A percentile compares a stretch with the other conserved stretches of the same genome.
These are phyloP conservation scores for Allantophomopsis lycopodina DNA, from an alignment of 2,329 filamentous ascomycete genomes.

Conservation along the genomic window DNA sequence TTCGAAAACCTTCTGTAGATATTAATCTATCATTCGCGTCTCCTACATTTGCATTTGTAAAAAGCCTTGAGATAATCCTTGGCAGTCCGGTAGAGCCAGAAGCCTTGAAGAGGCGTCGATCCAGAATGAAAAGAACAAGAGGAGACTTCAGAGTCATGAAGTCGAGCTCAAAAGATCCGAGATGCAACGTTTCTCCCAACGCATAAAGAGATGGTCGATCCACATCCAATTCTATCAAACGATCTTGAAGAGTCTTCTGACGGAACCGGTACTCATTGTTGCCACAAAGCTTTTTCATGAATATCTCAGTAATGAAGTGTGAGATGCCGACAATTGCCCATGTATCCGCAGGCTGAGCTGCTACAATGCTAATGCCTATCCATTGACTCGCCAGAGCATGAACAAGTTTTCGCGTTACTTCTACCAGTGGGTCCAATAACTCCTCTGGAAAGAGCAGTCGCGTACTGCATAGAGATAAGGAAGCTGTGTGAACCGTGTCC, in stretches of 20 bases:
- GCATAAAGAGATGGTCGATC: conserved; percentile 71
- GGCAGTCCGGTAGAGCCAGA: conserved; percentile 74
- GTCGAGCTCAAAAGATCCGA: conserved; percentile 76
- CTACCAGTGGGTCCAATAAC: conserved; percentile 73
- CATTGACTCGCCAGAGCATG: conserved; percentile 84
- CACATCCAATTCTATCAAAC: conserved; percentile 67
- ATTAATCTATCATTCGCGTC: conserved; percentile 59
- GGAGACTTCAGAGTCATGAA: conserved; percentile 88
- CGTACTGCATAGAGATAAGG: conserved; percentile 76
- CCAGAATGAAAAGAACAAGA: conserved; percentile 83
- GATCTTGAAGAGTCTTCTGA: conserved; percentile 74
- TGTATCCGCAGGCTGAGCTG: conserved; percentile 64
- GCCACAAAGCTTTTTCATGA: conserved; percentile 80
- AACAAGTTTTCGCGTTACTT: conserved; percentile 67
- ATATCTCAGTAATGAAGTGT: conserved; percentile 89
- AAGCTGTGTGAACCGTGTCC: conserved; percentile 66
- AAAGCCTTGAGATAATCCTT: conserved; percentile 73
- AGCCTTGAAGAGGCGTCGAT: conserved; percentile 79
- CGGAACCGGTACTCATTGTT: conserved; percentile 91
- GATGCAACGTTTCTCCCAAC: conserved; percentile 61
- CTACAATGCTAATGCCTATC: conserved; percentile 85
- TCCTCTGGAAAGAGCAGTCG: conserved; percentile 74
- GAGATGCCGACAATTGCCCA: conserved; percentile 87
- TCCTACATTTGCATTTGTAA: conserved; percentile 75
- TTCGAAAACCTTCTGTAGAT: conserved; percentile 62